Percentiles rank a stretch among this genome's conserved stretches.
These are phyloP conservation scores for Polyporus tsugae DNA, from an alignment of 1,284 basidiomycete species.

Conservation along the genomic window DNA sequence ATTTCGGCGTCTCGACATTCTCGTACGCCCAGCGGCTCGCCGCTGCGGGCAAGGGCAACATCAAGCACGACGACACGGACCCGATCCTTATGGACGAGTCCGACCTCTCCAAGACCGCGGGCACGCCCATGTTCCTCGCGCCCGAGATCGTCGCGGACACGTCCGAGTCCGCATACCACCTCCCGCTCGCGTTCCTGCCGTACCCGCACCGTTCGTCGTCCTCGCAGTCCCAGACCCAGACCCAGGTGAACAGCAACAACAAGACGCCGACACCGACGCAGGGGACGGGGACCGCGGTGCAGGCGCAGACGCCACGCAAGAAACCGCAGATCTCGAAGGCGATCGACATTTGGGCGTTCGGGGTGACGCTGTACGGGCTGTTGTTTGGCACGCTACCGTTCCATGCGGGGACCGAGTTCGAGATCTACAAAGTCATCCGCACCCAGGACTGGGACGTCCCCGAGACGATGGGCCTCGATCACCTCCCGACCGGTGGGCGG, in stretches of 20 bases:
- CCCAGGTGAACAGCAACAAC: slow-evolving; percentile 12
- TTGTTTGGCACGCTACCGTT: slow-evolving; percentile 87
- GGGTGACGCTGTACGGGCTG: slow-evolving; percentile 96
- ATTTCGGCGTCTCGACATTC: slow-evolving; percentile 98
- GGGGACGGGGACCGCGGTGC: slow-evolving; percentile 24
- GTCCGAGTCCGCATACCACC: slow-evolving; percentile 16
- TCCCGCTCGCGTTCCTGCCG: slow-evolving; percentile 25
- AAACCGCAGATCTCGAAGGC: slow-evolving; percentile 89
- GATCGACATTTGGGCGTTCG: slow-evolving; percentile 99
- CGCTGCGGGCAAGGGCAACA: slow-evolving; percentile 51
- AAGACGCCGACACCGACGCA: slow-evolving; percentile 1
- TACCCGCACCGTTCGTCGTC: slow-evolving; percentile 36
- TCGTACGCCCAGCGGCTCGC: slow-evolving; percentile 84
- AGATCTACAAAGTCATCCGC: slow-evolving; percentile 87
- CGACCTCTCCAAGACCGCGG: slow-evolving; percentile 92
- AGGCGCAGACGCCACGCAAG: slow-evolving; percentile 36
- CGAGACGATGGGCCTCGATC: slow-evolving; percentile 79
- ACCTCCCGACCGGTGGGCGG: slow-evolving; percentile 68
- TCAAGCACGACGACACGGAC: slow-evolving; percentile 52
- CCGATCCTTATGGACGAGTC: slow-evolving; percentile 84
- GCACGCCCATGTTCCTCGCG: slow-evolving; percentile 97
- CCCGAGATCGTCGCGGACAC: slow-evolving; percentile 89
- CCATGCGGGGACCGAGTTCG: slow-evolving; percentile 77
- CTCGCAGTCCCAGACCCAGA: slow-evolving; percentile 34
- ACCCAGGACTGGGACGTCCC: slow-evolving; percentile 81